These are phyloP conservation scores for Xerophyta viscosa DNA, from an alignment of 106 monocot species.

Conservation along the genomic window DNA sequence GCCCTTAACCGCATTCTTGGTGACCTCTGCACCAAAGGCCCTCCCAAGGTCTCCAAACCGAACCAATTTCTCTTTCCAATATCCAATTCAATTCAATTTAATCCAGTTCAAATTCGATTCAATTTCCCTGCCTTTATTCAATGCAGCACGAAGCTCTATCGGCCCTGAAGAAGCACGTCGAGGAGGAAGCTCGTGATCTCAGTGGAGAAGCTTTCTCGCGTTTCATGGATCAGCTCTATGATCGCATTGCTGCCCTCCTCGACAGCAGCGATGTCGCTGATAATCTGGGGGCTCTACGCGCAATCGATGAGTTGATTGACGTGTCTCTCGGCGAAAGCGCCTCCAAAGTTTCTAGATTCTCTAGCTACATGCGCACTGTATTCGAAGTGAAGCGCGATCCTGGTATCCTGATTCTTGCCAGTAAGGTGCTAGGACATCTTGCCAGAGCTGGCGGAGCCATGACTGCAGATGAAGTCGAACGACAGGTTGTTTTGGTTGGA, in stretches of 20 bases:
- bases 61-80: not conserved
- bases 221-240: conserved; percentile 95
- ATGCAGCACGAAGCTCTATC: conserved; percentile 44
- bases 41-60: conserved; percentile 26
- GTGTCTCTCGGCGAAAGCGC: conserved; percentile 77
- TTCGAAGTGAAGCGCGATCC: conserved; percentile 89
- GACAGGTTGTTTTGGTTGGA: conserved; percentile 29
- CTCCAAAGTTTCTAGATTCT: conserved; percentile 85
- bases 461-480: conserved; percentile 93
- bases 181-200: conserved; percentile 81
- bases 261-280: conserved; percentile 75
- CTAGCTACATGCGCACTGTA: conserved; percentile 64
- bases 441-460: conserved; percentile 95
- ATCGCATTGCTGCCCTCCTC: conserved; percentile 58
- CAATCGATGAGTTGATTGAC: conserved; percentile 90
- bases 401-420: conserved; percentile 77
- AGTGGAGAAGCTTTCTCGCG: conserved; percentile 79
- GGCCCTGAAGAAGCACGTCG: conserved; percentile 56
- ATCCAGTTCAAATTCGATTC: no score
- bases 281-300: conserved; percentile 76
- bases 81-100: no score
- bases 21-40: conserved; percentile 45
- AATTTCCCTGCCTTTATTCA: no score
- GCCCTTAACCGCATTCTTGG: conserved; percentile 45
- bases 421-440: conserved; percentile 80